These are phyloP conservation scores for Artemisia argyi DNA, from an alignment of 129 eudicot species.

Conservation along the genomic window DNA sequence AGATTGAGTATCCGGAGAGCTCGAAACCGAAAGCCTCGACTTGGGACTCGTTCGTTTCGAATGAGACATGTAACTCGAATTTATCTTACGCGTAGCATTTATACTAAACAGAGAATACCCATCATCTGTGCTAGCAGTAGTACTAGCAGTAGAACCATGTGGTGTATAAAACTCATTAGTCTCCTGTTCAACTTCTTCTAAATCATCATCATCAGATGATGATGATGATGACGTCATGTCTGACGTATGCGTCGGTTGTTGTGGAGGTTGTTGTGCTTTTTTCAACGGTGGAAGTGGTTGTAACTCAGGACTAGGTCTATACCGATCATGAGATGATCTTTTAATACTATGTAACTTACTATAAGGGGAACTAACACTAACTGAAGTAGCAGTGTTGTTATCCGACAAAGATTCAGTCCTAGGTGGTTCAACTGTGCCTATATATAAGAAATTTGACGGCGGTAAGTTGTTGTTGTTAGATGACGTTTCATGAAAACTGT, in stretches of 20 bases:
- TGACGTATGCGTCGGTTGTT: slow-evolving; percentile 56
- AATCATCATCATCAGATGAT: slow-evolving; percentile 55
- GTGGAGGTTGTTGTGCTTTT: slow-evolving; percentile 43
- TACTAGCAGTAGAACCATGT: slow-evolving; percentile 72
- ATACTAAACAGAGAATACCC: slow-evolving; percentile 47
- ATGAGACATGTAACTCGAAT: slow-evolving; percentile 37
- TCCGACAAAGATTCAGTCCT: slow-evolving; percentile 15
- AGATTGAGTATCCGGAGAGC: slow-evolving; percentile 59
- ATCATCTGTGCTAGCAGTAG: slow-evolving; percentile 69
- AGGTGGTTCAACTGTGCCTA: slow-evolving; percentile 91
- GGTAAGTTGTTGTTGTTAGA: slow-evolving; percentile 40
- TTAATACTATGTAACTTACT: slow-evolving; percentile 56
- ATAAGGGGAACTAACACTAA: slow-evolving; percentile 59
- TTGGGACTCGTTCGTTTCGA: slow-evolving; percentile 85
- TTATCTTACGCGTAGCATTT: slow-evolving; percentile 29
- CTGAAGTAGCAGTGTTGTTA: slow-evolving; percentile 26
- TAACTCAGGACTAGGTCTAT: slow-evolving; percentile 90
- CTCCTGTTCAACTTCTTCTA: slow-evolving; percentile 52
- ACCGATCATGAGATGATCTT: slow-evolving; percentile 54
- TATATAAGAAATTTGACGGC: slow-evolving; percentile 74
- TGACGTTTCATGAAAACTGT: slow-evolving; percentile 30
- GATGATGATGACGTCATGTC: slow-evolving; percentile 17
- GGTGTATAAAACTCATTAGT: slow-evolving; percentile 85
- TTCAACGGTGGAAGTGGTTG: slow-evolving; percentile 86
- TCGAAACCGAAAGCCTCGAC: slow-evolving; percentile 61